Percentiles rank a stretch among this genome's conserved stretches.
phyloP scores from a whole-genome alignment of 2,329 filamentous ascomycete species.

The Verticillium tricorpus region DNA sequence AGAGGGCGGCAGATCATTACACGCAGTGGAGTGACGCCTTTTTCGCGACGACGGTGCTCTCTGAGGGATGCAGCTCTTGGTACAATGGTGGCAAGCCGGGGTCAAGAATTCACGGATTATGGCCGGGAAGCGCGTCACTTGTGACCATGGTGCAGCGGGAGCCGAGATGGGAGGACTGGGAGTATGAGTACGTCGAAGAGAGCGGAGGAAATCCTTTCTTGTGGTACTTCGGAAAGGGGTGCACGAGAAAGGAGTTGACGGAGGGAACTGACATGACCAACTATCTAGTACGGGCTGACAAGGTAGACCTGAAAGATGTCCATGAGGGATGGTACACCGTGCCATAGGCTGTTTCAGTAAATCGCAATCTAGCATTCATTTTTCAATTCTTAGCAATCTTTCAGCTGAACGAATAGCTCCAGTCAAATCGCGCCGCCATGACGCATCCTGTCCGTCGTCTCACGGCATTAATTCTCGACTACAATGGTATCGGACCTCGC shows the following conservation, averaged over 20 bases:
- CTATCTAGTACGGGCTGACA: constrained; percentile 53
- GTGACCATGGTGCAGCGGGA: constrained; percentile 51
- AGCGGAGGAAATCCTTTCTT: constrained; percentile 45
- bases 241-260: constrained; percentile 54
- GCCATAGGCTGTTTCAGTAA: constrained; percentile 17
- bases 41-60: constrained; percentile 49
- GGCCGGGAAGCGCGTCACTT: constrained; percentile 64
- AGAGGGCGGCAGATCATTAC: constrained; percentile 60
- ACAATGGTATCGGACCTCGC: too few species aligned
- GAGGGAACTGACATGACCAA: constrained; percentile 55
- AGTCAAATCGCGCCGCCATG: too few species aligned
- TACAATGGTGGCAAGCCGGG: constrained; percentile 64
- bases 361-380: too few species aligned
- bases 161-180: constrained; percentile 53
- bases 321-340: constrained; percentile 65
- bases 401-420: too few species aligned
- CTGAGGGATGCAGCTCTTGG: constrained; percentile 65
- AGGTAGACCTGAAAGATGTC: constrained; percentile 55
- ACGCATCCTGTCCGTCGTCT: too few species aligned
- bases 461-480: too few species aligned
- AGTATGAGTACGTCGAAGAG: constrained; percentile 40
- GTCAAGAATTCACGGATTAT: constrained; percentile 61
- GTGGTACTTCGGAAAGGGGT: constrained; percentile 65
- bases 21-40: constrained; percentile 54
- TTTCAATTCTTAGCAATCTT: too few species aligned